Evolutionary conservation across 78 protist genomes (phyloP), one percentile per base, ranked within the genome.

Genomic region (Dictyostelium firmibasis): DNA sequence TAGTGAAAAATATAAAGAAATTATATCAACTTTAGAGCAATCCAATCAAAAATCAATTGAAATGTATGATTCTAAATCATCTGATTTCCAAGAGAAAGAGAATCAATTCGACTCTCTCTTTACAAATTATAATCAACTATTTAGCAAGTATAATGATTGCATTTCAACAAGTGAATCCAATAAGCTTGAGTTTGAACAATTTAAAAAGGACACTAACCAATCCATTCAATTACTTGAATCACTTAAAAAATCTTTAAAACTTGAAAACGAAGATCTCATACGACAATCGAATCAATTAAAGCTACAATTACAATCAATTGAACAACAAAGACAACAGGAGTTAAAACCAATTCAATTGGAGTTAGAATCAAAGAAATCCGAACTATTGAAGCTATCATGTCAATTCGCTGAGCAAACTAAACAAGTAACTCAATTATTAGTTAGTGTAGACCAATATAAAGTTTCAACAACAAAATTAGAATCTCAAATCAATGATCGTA

Each of bases 371-470:
- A 79, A 44, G 57, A 79, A 44, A 27, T n/a, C 36, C 0, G 84
- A 79, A 27, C 60, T 79, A 5, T 27, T 14, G 0, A 79, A 79
- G 4, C 43, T 79, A 9, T 79, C 84, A 6, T 36, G 23, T 44
- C 84, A 79, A 44, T 38, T 25, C 18, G 7, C 50, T 2, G 69
- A 79, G 47, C 57, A 33, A 44, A 36, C 84, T 44, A 79, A 44
- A 27, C 84, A 79, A 44, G 57, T 79, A 0, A 79, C 84, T 79
- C 41, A 36, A 79, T 25, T 79, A 44, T 11, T 79, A 27, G 10
- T 36, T 14, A 44, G 69, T 79, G 67, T 79, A 4, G 84, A 79
- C 10, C 41, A 79, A 79, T 13, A 23, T 44, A 79, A 79, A 79
- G 10, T 11, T 41, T 18, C 25, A 4, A 35, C 38, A 0, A 10